phyloP scores from a whole-genome alignment of 2,329 filamentous ascomycete species.

The Calycina herbarum region DNA sequence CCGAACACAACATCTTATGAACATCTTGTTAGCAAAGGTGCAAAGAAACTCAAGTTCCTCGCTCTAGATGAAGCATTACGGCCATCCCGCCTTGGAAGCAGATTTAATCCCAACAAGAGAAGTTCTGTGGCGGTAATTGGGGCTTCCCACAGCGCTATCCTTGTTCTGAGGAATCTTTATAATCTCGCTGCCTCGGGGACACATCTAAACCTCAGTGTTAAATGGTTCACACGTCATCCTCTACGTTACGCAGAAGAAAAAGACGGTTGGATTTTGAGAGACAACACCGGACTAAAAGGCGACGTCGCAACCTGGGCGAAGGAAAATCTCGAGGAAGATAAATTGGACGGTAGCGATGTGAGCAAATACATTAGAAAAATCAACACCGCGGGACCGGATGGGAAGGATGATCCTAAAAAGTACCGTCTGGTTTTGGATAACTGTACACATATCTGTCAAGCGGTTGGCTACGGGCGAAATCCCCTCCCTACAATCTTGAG shows the following conservation, averaged over 20 bases:
- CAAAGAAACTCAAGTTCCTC: slow-evolving; percentile 35
- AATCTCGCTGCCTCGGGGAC: slow-evolving; percentile 48
- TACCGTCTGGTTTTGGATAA: slow-evolving; percentile 48
- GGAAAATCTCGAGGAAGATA: slow-evolving; percentile 55
- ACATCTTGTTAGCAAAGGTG: no score
- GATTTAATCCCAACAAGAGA: slow-evolving; percentile 40
- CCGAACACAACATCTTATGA: slow-evolving; percentile 27
- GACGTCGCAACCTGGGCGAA: slow-evolving; percentile 59
- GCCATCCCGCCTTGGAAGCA: slow-evolving; percentile 47
- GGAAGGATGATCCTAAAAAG: slow-evolving; percentile 42
- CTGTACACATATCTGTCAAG: slow-evolving; percentile 56
- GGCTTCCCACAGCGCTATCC: slow-evolving; percentile 62
- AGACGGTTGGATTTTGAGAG: slow-evolving; percentile 63
- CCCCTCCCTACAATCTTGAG: slow-evolving; percentile 49
- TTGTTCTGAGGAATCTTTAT: slow-evolving; percentile 61
- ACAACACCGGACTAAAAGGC: slow-evolving; percentile 67
- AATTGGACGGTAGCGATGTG: slow-evolving; percentile 40
- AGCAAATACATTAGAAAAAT: slow-evolving; percentile 34
- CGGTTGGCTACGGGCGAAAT: slow-evolving; percentile 57
- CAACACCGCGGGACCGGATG: slow-evolving; percentile 19
- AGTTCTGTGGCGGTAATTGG: slow-evolving; percentile 58
- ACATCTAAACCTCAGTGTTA: slow-evolving; percentile 53
- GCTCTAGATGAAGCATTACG: slow-evolving; percentile 57
- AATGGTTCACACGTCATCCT: slow-evolving; percentile 62
- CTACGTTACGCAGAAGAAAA: slow-evolving; percentile 62